Percentiles rank a stretch among this genome's conserved stretches.
These are phyloP conservation scores for Handroanthus guayacan DNA, from an alignment of 257 asterid species.

Conservation along the genomic window DNA sequence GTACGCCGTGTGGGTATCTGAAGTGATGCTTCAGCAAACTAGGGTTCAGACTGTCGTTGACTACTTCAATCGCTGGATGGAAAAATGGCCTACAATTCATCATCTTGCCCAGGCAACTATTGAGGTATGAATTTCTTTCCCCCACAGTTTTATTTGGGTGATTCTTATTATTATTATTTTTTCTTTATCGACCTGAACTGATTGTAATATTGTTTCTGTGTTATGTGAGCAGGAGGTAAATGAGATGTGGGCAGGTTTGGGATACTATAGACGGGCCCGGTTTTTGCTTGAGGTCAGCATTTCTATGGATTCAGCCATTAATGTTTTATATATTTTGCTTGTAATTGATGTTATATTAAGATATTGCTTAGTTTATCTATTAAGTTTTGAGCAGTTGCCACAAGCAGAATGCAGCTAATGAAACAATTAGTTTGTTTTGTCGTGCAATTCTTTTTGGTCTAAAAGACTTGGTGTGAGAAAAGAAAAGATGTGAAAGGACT, in stretches of 20 bases:
- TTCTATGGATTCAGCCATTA: neutral
- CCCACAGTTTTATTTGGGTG: neutral
- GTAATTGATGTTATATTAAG: conserved; percentile 13
- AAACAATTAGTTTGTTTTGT: neutral
- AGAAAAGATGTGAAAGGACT: neutral
- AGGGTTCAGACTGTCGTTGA: conserved; percentile 93
- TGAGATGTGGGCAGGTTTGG: conserved; percentile 99
- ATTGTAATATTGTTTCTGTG: conserved; percentile 14
- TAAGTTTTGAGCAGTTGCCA: neutral
- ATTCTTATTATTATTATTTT: neutral
- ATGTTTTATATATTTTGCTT: neutral
- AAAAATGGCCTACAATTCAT: conserved; percentile 88
- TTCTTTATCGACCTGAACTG: neutral
- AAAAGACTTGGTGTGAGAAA: neutral
- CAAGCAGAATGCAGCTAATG: conserved; percentile 12
- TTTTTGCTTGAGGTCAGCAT: conserved; percentile 79
- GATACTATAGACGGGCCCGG: conserved; percentile 87
- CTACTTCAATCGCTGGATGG: conserved; percentile 91
- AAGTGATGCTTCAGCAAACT: conserved; percentile 98
- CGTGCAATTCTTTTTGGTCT: neutral
- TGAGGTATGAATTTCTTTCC: conserved; percentile 52
- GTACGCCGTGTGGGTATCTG: conserved; percentile 98
- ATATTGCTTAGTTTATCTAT: conserved; percentile 16
- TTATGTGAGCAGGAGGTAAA: conserved; percentile 82
- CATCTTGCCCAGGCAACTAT: conserved; percentile 86